These are phyloP conservation scores for Taxawa tesnikishii DNA, from an alignment of 2,329 filamentous ascomycete genomes.

Conservation along the genomic window DNA sequence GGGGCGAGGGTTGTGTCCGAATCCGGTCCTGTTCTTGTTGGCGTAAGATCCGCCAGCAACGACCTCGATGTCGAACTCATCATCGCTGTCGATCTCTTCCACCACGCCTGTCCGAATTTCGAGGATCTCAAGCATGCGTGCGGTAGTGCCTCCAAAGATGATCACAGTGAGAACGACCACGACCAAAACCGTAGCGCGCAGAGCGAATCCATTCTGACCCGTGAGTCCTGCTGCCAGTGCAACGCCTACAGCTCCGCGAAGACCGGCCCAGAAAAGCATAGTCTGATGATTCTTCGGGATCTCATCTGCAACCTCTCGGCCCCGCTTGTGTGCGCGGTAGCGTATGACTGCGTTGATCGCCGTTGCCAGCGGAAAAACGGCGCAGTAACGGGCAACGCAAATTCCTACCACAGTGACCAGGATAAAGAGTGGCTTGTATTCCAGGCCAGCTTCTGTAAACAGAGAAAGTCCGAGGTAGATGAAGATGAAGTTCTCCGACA, in stretches of 20 bases:
- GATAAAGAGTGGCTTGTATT: slow-evolving; percentile 91
- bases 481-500: slow-evolving; percentile 99
- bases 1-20: slow-evolving; percentile 63
- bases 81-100: slow-evolving; percentile 93
- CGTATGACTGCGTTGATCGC: slow-evolving; percentile 88
- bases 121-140: slow-evolving; percentile 92
- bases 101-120: slow-evolving; percentile 94
- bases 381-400: slow-evolving; percentile 81
- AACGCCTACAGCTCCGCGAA: slow-evolving; percentile 90
- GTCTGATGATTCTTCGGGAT: slow-evolving; percentile 90
- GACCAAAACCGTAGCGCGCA: slow-evolving; percentile 91
- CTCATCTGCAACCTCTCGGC: slow-evolving; percentile 69
- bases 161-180: slow-evolving; percentile 97
- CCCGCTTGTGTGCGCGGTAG: slow-evolving; percentile 67
- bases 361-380: slow-evolving; percentile 83
- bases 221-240: slow-evolving; percentile 80
- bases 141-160: slow-evolving; percentile 95
- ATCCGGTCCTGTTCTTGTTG: slow-evolving; percentile 63
- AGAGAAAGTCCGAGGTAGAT: slow-evolving; percentile 93
- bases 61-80: slow-evolving; percentile 92
- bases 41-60: slow-evolving; percentile 56
- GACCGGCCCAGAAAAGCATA: slow-evolving; percentile 99
- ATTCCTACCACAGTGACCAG: slow-evolving; percentile 86
- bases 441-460: slow-evolving; percentile 78
- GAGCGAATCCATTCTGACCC: slow-evolving; percentile 57